Percentiles rank a stretch among this genome's conserved stretches.
Conservation (phyloP, 2,329 filamentous ascomycete genomes). For the Apiospora sp. region DNA sequence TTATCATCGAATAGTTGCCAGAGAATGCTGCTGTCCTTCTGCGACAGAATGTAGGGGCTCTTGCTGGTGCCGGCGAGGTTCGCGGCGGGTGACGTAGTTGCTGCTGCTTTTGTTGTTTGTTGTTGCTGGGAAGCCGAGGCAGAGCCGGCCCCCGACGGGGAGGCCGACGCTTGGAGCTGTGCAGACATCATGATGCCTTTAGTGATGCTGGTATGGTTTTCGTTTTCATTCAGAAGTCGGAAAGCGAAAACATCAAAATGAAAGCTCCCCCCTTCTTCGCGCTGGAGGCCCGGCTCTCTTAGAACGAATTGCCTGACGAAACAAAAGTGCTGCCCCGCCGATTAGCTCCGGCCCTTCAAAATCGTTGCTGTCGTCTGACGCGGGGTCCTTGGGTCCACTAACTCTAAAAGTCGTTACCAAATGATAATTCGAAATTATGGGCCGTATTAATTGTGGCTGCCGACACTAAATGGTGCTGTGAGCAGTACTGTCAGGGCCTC, state of each 20-base stretch:
- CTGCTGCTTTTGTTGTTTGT: constrained; percentile 21
- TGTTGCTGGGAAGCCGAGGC: constrained; percentile 24
- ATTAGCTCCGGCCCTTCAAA: constrained; percentile 19
- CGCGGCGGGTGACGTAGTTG: constrained; percentile 28
- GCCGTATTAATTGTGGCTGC: not conserved
- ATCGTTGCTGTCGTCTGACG: constrained; percentile 15
- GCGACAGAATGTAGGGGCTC: constrained; percentile 71
- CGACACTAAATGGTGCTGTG: too few relatives aligned
- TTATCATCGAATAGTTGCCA: constrained; percentile 91
- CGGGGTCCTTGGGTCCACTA: constrained; percentile 15
- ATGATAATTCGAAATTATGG: not conserved
- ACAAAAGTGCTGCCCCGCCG: constrained; percentile 12
- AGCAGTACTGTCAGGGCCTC: too few relatives aligned
- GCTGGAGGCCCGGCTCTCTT: not conserved
- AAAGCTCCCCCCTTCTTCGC: not conserved
- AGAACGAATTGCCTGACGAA: not conserved
- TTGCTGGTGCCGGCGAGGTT: constrained; percentile 50
- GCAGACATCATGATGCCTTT: constrained; percentile 42
- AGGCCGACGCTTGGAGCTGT: constrained; percentile 40
- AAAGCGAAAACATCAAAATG: not conserved
- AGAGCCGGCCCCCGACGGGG: constrained; percentile 25
- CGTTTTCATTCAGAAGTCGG: not conserved
- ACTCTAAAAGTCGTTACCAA: constrained; percentile 1
- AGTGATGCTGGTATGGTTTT: not conserved
- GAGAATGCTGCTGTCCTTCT: constrained; percentile 82